A percentile compares a stretch with the other conserved stretches of the same genome.
phyloP scores from a whole-genome alignment of 139 green algal genomes.

The Mesostigma viride region DNA sequence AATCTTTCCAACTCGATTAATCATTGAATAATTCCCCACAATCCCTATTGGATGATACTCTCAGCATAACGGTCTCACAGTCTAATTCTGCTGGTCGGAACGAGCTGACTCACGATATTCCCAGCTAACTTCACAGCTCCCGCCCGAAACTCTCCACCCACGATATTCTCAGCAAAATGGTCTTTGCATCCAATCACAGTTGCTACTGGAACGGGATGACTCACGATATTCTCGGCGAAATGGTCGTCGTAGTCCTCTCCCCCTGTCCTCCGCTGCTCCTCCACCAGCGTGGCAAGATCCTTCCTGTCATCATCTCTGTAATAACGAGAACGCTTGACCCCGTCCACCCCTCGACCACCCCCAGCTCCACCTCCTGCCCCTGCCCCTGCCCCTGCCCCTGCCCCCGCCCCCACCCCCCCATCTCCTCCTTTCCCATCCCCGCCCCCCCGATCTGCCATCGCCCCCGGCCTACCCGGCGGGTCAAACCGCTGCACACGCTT shows the following conservation, averaged over 20 bases:
- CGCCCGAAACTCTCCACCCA: too few species aligned
- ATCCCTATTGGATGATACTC: too few species aligned
- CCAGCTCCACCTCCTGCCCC: slow-evolving; percentile 16
- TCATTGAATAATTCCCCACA: too few species aligned
- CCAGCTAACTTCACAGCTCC: too few species aligned
- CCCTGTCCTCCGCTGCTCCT: slow-evolving; percentile 37
- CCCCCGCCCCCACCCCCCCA: not conserved
- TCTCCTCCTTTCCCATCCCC: not conserved
- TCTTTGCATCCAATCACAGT: too few species aligned
- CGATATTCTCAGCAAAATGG: too few species aligned
- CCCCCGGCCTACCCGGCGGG: not conserved
- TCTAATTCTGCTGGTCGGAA: too few species aligned
- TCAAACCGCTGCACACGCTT: slow-evolving; percentile 55
- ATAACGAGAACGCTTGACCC: slow-evolving; percentile 41
- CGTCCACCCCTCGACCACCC: slow-evolving; percentile 36
- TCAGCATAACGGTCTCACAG: too few species aligned
- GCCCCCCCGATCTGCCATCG: not conserved
- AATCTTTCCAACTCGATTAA: too few species aligned
- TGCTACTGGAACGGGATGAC: too few species aligned
- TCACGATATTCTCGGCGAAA: slow-evolving; percentile 61
- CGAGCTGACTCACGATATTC: too few species aligned
- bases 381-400: not conserved
- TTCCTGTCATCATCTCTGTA: slow-evolving; percentile 74
- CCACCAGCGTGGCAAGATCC: slow-evolving; percentile 61
- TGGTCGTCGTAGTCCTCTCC: slow-evolving; percentile 42